Conservation (phyloP, 179 eudicot species). For the Spinacia oleracea region DNA sequence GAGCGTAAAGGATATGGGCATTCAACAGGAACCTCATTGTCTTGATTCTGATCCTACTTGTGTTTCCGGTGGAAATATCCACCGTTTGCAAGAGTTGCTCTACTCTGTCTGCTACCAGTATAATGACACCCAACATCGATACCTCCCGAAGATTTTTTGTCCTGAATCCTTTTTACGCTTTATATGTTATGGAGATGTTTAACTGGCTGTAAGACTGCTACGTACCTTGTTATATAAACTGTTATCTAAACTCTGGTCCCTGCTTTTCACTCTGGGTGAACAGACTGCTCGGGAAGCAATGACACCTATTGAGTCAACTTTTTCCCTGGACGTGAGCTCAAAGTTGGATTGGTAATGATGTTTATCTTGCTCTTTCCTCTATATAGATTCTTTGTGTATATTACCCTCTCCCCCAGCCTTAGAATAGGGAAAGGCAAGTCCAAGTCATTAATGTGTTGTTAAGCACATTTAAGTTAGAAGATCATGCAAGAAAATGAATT, state of each 20-base stretch:
- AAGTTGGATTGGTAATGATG: slow-evolving; percentile 73
- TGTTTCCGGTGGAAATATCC: not conserved
- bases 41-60: slow-evolving; percentile 1
- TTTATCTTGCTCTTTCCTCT: slow-evolving; percentile 9
- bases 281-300: slow-evolving; percentile 98
- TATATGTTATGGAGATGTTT: not conserved
- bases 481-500: not conserved
- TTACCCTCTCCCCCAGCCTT: not conserved
- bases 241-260: slow-evolving; percentile 4
- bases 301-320: slow-evolving; percentile 94
- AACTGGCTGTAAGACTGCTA: not conserved
- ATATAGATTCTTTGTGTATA: not conserved
- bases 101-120: not conserved
- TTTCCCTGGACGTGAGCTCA: slow-evolving; percentile 87
- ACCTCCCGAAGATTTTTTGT: not conserved
- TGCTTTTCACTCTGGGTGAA: slow-evolving; percentile 23
- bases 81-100: not conserved
- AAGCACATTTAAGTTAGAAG: not conserved
- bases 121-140: not conserved
- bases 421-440: not conserved
- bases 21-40: not conserved
- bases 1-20: not conserved
- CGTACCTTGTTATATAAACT: slow-evolving; percentile 9
- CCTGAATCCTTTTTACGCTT: not conserved
- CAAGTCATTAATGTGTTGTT: not conserved